Evolutionary conservation across 1,284 basidiomycete species (phyloP), one percentile per base, ranked within the genome.

Genomic region (Pseudozyma sp.): DNA sequence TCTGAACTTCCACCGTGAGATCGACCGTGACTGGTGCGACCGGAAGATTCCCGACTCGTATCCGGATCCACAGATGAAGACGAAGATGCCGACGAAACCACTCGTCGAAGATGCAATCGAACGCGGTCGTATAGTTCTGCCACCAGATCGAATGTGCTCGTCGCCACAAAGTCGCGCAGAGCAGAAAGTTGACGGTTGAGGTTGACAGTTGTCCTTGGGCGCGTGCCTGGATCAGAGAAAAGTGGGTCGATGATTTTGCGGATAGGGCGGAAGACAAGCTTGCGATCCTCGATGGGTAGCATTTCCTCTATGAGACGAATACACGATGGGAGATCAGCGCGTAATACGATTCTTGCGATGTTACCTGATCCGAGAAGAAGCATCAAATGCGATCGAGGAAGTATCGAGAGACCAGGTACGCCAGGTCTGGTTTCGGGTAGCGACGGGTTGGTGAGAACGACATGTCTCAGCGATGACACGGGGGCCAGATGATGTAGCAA

Each of bases 251-350:
- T 47, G 8, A 36, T 8, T 1, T 38, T 59, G 18, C 58, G 19
- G 12, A 75, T 52, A 5, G 72, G 72, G 0, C 72, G 72, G 19
- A 75, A 68, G 50, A 75, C 51, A n/a, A 75, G 68, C 25, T 70
- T 75, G 11, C 52, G 40, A 40, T 75, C 72, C 3, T 70, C 59
- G 19, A 75, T 59, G 8, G 72, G 72, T 18, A 43, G 34, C 11
- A 75, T 38, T 49, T 75, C 68, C 36, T 75, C 72, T 52, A 75
- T 56, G 19, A 75, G 56, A 18, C 57, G 63, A 6, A 70, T 63
- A 54, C 72, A 75, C 9, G 60, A 70, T 0, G 50, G 12, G 5
- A 67, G 52, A 11, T 59, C 52, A 18, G 72, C 64, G 14, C 72
- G 72, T 6, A 75, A 52, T 36, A 70, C 44, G 40, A 75, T 64